Evolutionary conservation across 139 green algal genomes (phyloP), one percentile per base, ranked within the genome.

Genomic region (Ettlia oleoabundans): DNA sequence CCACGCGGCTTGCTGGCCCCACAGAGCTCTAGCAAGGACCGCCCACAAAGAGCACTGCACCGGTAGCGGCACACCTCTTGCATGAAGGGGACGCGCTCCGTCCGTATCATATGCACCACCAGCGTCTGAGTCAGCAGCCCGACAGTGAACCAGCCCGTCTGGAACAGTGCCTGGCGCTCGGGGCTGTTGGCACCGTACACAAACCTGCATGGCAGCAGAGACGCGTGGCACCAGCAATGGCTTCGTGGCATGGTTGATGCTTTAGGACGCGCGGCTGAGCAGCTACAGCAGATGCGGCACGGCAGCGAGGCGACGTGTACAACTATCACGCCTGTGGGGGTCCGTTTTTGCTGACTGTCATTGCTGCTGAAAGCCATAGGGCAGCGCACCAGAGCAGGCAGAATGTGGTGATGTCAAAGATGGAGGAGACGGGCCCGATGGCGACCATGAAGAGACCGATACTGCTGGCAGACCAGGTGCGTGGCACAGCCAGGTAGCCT

Each of bases 381-480:
- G n/a, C n/a, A 6, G 32, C 74, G 24, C 71, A 85, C 70, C 70
- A 87, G 41, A 85, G 63, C n/a, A 85, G 33, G n/a, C 63, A 41
- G 37, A 85, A 88, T 5, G 79, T 88, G 32, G 78, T 38, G n/a
- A 82, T 58, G 65, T 88, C 84, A 55, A 85, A 88, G 38, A 88
- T 82, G 70, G 84, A 88, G 26, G 61, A 80, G 47, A 75, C 70
- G 15, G 84, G 84, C 7, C 84, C 84, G 35, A 88, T 82, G 64
- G 70, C 74, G 22, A 88, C 21, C 84, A 80, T 88, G 62, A 80
- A 82, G 8, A n/a, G 19, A 9, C 32, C 38, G 4, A 86, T 55
- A 55, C 53, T n/a, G 28, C 26, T 22, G 5, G 66, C 63, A 2
- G 69, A 62, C 66, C 65, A 84, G 38, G 10, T 9, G 40, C 69